These are phyloP conservation scores for Cadophora sp. DNA, from an alignment of 2,329 filamentous ascomycete genomes.

Conservation along the genomic window DNA sequence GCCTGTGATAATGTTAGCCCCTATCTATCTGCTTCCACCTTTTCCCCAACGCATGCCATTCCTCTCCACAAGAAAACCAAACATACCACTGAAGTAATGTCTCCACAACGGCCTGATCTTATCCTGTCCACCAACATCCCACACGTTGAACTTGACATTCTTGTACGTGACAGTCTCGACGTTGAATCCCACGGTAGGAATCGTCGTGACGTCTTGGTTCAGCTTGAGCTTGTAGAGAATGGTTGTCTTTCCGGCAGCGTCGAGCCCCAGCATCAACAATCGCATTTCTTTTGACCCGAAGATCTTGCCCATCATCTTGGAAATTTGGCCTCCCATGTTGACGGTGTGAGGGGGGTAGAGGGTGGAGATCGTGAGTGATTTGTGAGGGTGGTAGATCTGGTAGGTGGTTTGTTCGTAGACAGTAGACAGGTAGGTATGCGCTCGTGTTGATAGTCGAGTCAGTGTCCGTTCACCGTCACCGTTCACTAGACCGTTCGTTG, in stretches of 20 bases:
- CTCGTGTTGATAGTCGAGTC: neutral
- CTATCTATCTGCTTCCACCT: conserved; percentile 74
- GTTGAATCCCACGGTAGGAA: conserved; percentile 98
- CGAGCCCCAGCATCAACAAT: conserved; percentile 95
- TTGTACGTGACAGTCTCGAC: conserved; percentile 99
- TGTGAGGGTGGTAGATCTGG: neutral
- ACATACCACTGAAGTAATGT: conserved; percentile 88
- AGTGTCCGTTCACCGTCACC: neutral
- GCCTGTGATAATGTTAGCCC: conserved; percentile 58
- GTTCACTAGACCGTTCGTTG: neutral
- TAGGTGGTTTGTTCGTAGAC: neutral
- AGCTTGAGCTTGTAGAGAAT: conserved; percentile 99
- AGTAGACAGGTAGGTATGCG: conserved; percentile 1
- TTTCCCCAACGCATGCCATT: neutral
- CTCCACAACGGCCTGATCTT: conserved; percentile 98
- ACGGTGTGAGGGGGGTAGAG: conserved; percentile 26
- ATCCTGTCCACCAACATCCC: conserved; percentile 98
- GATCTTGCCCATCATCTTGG: conserved; percentile 97
- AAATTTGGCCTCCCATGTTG: conserved; percentile 91
- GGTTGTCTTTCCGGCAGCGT: conserved; percentile 98
- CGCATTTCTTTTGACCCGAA: conserved; percentile 99
- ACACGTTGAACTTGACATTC: conserved; percentile 99
- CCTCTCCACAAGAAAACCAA: neutral
- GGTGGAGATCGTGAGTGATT: neutral
- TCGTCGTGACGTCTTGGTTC: conserved; percentile 96